Evolutionary conservation across 345 rosid genomes (phyloP), one percentile per base, ranked within the genome.

Genomic region (Hibiscus tridactylites): DNA sequence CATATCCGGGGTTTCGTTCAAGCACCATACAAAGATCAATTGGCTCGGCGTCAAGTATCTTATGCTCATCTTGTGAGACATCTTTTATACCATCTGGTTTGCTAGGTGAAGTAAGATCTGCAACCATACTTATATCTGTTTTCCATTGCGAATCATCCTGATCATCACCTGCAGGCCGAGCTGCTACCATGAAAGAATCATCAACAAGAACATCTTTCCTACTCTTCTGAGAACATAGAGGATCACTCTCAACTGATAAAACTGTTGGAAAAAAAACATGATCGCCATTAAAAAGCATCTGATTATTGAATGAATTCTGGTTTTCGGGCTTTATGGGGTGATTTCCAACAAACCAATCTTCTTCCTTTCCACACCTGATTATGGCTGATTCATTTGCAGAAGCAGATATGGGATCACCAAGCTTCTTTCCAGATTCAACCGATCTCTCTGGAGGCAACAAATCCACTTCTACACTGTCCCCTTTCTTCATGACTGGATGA

Each of bases 151-250:
- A 83, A 44, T 83, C 83, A 54, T 79, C 81, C 1, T 65, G 76
- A 78, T 88, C 84, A 72, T 82, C 75, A 15, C 47, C 75, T 65
- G 80, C 64, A 7, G 82, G 73, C 15, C 83, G 79, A 67, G 75
- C 79, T 13, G 83, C 90, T 33, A 90, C 81, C 93, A 92, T 90
- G 81, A 92, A 81, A 68, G 93, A 92, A 81, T 90, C 98, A 56
- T 92, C 96, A 56, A 82, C 44, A 9, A 78, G 72, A 35, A 74
- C 67, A 10, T 82, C 85, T 77, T 81, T 75, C 72, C 60, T 72
- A 76, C 70, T 79, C 62, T 79, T 79, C 73, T 81, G 83, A n/a
- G 21, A 35, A 29, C 71, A 62, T 39, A n/a, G 29, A 24, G 52
- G 21, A 67, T 80, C 78, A 56, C 79, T 75, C 67, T 62, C 73